phyloP scores from a whole-genome alignment of 1,139 yeast species.

The Lodderomyces oxycetoniae region DNA sequence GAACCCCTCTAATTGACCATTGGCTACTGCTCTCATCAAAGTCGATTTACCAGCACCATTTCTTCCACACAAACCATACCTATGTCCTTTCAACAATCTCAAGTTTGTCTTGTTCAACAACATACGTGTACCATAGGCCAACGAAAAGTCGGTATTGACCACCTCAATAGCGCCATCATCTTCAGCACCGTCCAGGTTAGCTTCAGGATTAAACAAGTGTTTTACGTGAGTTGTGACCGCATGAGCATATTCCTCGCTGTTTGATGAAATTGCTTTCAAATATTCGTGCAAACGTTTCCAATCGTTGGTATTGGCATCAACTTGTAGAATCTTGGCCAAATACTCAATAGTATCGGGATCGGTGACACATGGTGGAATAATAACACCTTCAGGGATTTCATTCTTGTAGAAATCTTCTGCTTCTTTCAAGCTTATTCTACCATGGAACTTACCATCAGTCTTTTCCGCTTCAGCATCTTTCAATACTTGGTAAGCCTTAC shows the following conservation, averaged over 20 bases:
- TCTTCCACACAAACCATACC: slow-evolving; percentile 97
- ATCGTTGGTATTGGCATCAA: slow-evolving; percentile 86
- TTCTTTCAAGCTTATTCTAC: slow-evolving; percentile 57
- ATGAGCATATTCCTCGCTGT: slow-evolving; percentile 32
- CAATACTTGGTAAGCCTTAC: slow-evolving; percentile 76
- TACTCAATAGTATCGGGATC: slow-evolving; percentile 34
- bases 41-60: slow-evolving; percentile 99
- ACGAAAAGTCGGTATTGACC: slow-evolving; percentile 89
- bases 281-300: slow-evolving; percentile 71
- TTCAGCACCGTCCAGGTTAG: slow-evolving; percentile 55
- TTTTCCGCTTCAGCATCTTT: slow-evolving; percentile 73
- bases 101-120: slow-evolving; percentile 85
- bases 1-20: slow-evolving; percentile 97
- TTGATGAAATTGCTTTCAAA: slow-evolving; percentile 22
- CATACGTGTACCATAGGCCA: slow-evolving; percentile 98
- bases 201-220: slow-evolving; percentile 61
- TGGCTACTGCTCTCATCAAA: slow-evolving; percentile 92
- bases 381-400: slow-evolving; percentile 26
- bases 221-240: slow-evolving; percentile 54
- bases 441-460: slow-evolving; percentile 68
- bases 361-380: slow-evolving; percentile 17
- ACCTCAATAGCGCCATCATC: slow-evolving; percentile 70
- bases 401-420: slow-evolving; percentile 44
- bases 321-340: slow-evolving; percentile 51
- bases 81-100: slow-evolving; percentile 86